These are phyloP conservation scores for Sarocladiaceae sp. DNA, from an alignment of 2,329 filamentous ascomycete species.

Conservation along the genomic window DNA sequence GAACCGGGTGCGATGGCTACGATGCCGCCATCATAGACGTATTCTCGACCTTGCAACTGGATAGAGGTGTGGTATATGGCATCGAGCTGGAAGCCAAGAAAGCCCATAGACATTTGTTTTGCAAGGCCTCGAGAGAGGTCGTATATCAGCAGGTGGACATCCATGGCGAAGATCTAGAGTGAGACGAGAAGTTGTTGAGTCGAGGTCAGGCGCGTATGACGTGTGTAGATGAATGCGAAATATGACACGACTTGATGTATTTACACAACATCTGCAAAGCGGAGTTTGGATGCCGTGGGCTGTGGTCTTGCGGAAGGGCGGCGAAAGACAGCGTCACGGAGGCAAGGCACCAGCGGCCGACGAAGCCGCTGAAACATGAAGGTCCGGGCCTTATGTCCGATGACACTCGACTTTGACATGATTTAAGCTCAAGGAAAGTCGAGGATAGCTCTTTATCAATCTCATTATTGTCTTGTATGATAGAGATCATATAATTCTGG, in stretches of 20 bases:
- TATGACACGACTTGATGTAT: too few species aligned
- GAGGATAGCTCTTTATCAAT: too few species aligned
- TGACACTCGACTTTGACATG: too few species aligned
- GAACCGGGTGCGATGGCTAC: conserved; percentile 73
- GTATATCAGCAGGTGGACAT: conserved; percentile 72
- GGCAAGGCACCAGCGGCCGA: not conserved
- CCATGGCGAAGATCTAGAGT: conserved; percentile 51
- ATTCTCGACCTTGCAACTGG: conserved; percentile 77
- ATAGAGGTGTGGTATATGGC: conserved; percentile 94
- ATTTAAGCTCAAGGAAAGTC: too few species aligned
- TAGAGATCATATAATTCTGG: too few species aligned
- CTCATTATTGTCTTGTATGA: too few species aligned
- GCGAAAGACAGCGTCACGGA: conserved; percentile 1
- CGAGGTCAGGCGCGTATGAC: too few species aligned
- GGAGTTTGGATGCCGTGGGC: not conserved
- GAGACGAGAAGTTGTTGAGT: too few species aligned
- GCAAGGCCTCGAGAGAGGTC: conserved; percentile 63
- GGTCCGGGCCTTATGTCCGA: too few species aligned
- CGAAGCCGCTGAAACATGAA: too few species aligned
- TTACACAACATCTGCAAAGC: not conserved
- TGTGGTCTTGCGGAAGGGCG: not conserved
- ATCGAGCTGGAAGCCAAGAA: conserved; percentile 62
- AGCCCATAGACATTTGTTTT: conserved; percentile 45
- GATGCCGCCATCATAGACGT: conserved; percentile 83
- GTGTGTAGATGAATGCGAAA: too few species aligned